A percentile compares a stretch with the other conserved stretches of the same genome.
phyloP scores from a whole-genome alignment of 2,329 filamentous ascomycete genomes.

The Zalaria sp. region DNA sequence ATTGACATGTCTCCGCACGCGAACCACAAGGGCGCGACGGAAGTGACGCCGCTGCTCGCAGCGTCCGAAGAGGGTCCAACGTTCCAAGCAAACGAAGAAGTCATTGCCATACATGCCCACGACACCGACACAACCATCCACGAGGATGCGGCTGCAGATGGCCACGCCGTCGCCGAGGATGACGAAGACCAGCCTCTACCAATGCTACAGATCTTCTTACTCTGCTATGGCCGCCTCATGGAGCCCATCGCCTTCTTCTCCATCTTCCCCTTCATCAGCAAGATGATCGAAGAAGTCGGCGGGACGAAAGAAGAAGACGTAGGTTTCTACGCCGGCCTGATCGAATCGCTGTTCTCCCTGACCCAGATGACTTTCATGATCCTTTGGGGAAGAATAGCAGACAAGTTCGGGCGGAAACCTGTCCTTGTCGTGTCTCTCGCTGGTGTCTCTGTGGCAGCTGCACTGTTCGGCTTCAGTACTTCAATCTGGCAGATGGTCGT shows the following conservation, averaged over 20 bases:
- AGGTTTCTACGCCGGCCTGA: conserved; percentile 67
- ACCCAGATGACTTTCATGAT: conserved; percentile 71
- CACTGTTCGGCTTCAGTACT: conserved; percentile 53
- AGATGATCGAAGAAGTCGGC: conserved; percentile 60
- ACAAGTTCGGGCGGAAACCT: conserved; percentile 58
- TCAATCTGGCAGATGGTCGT: conserved; percentile 62
- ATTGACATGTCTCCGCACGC: not conserved
- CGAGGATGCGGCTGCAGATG: not conserved
- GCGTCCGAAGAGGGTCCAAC: conserved; percentile 1
- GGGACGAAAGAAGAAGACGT: conserved; percentile 48
- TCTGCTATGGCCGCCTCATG: conserved; percentile 59
- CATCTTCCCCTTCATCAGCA: conserved; percentile 68
- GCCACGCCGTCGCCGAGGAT: conserved; percentile 6
- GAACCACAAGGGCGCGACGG: not conserved
- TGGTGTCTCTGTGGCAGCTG: conserved; percentile 47
- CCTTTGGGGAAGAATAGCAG: conserved; percentile 53
- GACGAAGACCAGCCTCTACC: conserved; percentile 38
- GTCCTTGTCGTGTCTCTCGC: conserved; percentile 52
- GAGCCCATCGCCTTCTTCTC: conserved; percentile 75
- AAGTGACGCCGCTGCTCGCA: conserved; percentile 4
- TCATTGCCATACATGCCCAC: conserved; percentile 1
- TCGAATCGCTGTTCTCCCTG: conserved; percentile 56
- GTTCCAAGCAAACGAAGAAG: conserved; percentile 2
- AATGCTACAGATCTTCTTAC: conserved; percentile 51
- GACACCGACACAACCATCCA: not conserved